These are phyloP conservation scores for Arthrobotrys megalospora DNA, from an alignment of 2,329 filamentous ascomycete species.

Conservation along the genomic window DNA sequence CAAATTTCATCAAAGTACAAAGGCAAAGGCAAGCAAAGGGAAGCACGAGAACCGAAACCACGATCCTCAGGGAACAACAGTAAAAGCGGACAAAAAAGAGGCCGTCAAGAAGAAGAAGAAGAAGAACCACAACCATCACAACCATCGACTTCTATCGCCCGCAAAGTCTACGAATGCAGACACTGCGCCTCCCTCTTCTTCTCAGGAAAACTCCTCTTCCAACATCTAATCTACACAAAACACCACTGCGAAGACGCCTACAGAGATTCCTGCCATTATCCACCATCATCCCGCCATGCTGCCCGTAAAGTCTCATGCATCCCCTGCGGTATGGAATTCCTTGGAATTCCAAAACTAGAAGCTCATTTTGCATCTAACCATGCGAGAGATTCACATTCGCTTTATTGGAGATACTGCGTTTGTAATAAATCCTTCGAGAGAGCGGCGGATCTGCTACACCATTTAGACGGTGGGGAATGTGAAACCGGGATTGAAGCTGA, in stretches of 20 bases:
- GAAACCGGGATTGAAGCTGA: not conserved
- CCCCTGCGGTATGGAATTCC: not conserved
- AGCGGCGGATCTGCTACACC: not conserved
- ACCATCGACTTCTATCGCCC: not conserved
- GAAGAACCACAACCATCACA: not conserved
- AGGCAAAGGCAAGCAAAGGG: too few relatives aligned
- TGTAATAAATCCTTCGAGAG: not conserved
- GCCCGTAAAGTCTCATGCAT: not conserved
- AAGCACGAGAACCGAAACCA: too few relatives aligned
- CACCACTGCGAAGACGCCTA: not conserved
- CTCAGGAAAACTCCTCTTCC: not conserved
- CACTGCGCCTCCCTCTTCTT: not conserved
- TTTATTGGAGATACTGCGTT: not conserved
- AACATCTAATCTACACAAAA: not conserved
- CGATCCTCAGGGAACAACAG: too few relatives aligned
- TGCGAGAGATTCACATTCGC: not conserved
- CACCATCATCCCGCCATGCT: not conserved
- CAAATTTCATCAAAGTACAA: too few relatives aligned
- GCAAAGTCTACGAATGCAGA: not conserved
- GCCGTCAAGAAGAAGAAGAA: too few relatives aligned
- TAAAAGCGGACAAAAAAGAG: not conserved
- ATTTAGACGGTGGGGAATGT: not conserved
- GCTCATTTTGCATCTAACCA: not conserved
- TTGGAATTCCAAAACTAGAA: not conserved
- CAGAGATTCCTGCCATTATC: not conserved